Conservation (phyloP, 495 filamentous ascomycete species). For the Tuber umbilicatum region DNA sequence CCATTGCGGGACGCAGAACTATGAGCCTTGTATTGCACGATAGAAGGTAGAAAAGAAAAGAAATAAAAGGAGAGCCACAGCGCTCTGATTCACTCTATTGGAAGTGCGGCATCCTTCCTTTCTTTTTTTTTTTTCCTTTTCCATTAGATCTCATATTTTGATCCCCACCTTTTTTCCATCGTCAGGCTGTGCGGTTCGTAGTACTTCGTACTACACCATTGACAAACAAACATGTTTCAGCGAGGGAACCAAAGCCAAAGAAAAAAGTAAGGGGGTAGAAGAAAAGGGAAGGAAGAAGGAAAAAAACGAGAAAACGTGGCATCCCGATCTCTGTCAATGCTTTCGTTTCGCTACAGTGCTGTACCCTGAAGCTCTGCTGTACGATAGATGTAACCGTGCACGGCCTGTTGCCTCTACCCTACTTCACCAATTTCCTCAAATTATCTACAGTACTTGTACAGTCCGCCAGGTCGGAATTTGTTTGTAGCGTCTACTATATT, state of each 20-base stretch:
- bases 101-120: neutral
- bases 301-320: neutral
- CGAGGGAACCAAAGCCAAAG: neutral
- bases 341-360: neutral
- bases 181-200: neutral
- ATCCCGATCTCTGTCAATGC: conserved; percentile 4
- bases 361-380: neutral
- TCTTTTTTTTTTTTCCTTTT: neutral
- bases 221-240: conserved; percentile 3
- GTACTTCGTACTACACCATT: neutral
- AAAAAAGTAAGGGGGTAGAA: neutral
- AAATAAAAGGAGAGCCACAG: neutral
- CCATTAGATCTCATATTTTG: neutral
- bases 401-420: neutral
- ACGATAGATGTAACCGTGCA: neutral
- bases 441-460: neutral
- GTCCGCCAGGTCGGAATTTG: neutral
- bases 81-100: neutral
- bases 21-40: neutral
- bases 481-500: neutral
- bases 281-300: neutral
- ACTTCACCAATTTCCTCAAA: neutral
- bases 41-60: neutral
- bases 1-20: neutral
- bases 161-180: neutral